These are phyloP conservation scores for Albugo laibachii DNA, from an alignment of 352 stramenopile genomes.

Conservation along the genomic window DNA sequence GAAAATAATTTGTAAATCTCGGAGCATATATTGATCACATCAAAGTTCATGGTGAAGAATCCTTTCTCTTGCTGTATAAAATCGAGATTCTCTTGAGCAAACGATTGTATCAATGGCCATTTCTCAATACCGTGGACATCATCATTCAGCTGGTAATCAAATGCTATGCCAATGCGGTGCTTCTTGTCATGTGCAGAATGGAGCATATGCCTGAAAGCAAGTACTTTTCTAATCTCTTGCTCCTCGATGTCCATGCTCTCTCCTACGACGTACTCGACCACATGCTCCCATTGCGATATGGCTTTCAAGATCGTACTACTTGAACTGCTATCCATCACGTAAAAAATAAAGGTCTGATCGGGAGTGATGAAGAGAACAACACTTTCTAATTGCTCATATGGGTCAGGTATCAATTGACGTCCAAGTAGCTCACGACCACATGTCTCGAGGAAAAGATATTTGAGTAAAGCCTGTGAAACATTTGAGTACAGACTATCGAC, in stretches of 20 bases:
- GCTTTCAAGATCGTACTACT: slow-evolving; percentile 35
- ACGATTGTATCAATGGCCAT: slow-evolving; percentile 57
- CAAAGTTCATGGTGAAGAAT: slow-evolving; percentile 65
- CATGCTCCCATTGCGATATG: slow-evolving; percentile 43
- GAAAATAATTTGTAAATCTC: slow-evolving; percentile 17
- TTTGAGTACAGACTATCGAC: slow-evolving; percentile 49
- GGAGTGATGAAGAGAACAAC: slow-evolving; percentile 34
- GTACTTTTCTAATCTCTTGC: slow-evolving; percentile 44
- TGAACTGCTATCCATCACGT: slow-evolving; percentile 41
- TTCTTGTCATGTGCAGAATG: not conserved
- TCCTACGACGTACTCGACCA: slow-evolving; percentile 39
- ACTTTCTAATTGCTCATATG: slow-evolving; percentile 44
- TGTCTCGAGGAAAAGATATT: slow-evolving; percentile 52
- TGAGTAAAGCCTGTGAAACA: slow-evolving; percentile 35
- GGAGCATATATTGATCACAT: slow-evolving; percentile 28
- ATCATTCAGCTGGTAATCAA: slow-evolving; percentile 14
- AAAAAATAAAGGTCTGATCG: slow-evolving; percentile 25
- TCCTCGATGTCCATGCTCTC: slow-evolving; percentile 47
- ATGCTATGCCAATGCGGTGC: slow-evolving; percentile 32
- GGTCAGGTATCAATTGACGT: slow-evolving; percentile 46
- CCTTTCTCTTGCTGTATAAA: slow-evolving; percentile 14
- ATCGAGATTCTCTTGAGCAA: slow-evolving; percentile 22
- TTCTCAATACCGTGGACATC: slow-evolving; percentile 14
- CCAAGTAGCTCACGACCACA: slow-evolving; percentile 53
- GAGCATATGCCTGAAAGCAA: slow-evolving; percentile 45